These are phyloP conservation scores for Pichia cabralensis DNA, from an alignment of 805 yeast species.

Conservation along the genomic window DNA sequence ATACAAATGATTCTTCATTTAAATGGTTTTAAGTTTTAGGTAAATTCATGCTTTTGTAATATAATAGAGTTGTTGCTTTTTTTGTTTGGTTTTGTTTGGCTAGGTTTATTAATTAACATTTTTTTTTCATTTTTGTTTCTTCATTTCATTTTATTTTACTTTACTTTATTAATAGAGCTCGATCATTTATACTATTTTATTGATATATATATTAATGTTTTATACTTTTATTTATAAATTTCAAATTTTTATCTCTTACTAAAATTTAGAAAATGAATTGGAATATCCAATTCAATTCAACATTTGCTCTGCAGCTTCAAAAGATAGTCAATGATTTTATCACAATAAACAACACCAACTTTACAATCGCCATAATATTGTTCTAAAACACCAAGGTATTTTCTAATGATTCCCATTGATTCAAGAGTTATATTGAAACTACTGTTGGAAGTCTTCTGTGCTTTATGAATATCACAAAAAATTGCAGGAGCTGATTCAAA, in stretches of 20 bases:
- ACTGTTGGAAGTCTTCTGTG: not conserved
- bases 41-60: too few relatives aligned
- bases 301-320: too few relatives aligned
- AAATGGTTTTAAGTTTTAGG: not conserved
- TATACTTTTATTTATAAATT: not conserved
- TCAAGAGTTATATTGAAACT: constrained; percentile 6
- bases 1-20: constrained; percentile 11
- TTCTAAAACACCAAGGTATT: constrained; percentile 15
- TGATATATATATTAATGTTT: not conserved
- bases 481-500: constrained; percentile 2
- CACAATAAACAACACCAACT: constrained; percentile 14
- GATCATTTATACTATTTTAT: not conserved
- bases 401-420: constrained; percentile 12
- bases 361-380: constrained; percentile 15
- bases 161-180: not conserved
- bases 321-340: constrained; percentile 14
- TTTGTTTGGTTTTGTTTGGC: too few relatives aligned
- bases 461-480: not conserved
- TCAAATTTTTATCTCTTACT: too few relatives aligned
- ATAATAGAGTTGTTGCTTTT: too few relatives aligned
- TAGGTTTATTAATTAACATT: too few relatives aligned
- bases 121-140: not conserved
- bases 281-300: too few relatives aligned
- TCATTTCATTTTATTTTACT: not conserved
- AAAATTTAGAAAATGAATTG: too few relatives aligned